A percentile compares a stretch with the other conserved stretches of the same genome.
phyloP scores from a whole-genome alignment of 2,329 filamentous ascomycete genomes.

The Epichloe gansuensis region DNA sequence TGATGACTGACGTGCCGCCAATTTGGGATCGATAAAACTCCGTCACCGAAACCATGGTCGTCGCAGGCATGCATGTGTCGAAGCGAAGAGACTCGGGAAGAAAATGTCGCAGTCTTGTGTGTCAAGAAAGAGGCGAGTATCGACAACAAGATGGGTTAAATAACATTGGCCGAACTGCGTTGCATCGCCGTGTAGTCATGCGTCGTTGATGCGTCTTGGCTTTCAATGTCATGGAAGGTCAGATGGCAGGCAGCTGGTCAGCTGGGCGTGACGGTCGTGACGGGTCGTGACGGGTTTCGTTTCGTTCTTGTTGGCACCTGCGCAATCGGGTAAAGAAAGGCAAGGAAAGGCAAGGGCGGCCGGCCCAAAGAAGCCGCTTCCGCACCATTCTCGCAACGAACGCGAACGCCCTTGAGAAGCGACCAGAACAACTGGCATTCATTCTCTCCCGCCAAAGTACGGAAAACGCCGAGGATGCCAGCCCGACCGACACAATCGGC shows the following conservation, averaged over 20 bases:
- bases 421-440: no score
- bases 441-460: no score
- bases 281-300: neutral
- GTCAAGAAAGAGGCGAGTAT: neutral
- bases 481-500: no score
- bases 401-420: no score
- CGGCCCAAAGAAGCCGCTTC: no score
- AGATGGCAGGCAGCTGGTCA: neutral
- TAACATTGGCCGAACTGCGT: neutral
- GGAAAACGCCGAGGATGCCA: no score
- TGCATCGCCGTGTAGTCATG: neutral
- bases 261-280: neutral
- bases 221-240: neutral
- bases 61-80: neutral
- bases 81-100: neutral
- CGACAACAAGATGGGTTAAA: neutral
- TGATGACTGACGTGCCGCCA: conserved; percentile 43
- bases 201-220: neutral
- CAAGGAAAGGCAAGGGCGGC: no score
- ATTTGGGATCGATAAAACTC: conserved; percentile 48
- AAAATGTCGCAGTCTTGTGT: neutral
- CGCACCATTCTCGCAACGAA: no score
- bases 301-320: neutral
- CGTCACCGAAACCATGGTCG: conserved; percentile 18
- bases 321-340: no score